A percentile compares a stretch with the other conserved stretches of the same genome.
These are phyloP conservation scores for Clavaria fumosa DNA, from an alignment of 768 basidiomycete genomes.

Conservation along the genomic window DNA sequence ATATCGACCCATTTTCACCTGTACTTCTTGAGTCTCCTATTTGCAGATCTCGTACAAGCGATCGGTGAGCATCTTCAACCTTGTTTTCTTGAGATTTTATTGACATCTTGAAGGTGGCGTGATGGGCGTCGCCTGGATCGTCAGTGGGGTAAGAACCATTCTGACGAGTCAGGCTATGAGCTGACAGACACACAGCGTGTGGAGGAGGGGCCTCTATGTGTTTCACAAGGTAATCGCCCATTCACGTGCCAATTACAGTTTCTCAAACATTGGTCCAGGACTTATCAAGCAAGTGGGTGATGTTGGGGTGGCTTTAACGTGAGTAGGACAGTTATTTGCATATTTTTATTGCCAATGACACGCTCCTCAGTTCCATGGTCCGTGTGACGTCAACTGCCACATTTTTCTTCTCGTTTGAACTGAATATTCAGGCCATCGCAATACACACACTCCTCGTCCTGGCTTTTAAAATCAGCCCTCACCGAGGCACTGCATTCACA, in stretches of 20 bases:
- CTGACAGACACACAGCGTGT: conserved; percentile 13
- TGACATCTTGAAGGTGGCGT: neutral
- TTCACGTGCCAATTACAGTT: neutral
- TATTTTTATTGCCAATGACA: neutral
- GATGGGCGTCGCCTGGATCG: conserved; percentile 22
- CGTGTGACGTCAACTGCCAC: neutral
- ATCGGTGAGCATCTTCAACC: conserved; percentile 14
- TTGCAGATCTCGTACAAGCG: conserved; percentile 20
- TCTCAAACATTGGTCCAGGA: conserved; percentile 11
- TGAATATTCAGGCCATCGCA: conserved; percentile 18
- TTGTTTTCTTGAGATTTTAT: neutral
- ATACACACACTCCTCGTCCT: conserved; percentile 25
- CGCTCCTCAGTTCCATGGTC: conserved; percentile 5
- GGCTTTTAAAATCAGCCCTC: conserved; percentile 19
- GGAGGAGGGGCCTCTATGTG: conserved; percentile 18
- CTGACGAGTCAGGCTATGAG: neutral
- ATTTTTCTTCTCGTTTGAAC: neutral
- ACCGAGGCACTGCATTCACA: conserved; percentile 16
- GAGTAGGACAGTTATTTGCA: conserved; percentile 8
- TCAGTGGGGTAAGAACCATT: conserved; percentile 17
- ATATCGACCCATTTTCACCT: conserved; percentile 20
- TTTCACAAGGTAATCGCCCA: conserved; percentile 19
- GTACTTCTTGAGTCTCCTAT: conserved; percentile 19
- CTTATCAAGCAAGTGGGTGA: conserved; percentile 25
- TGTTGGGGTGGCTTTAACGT: conserved; percentile 26